Percentiles rank a stretch among this genome's conserved stretches.
phyloP scores from a whole-genome alignment of 2,329 filamentous ascomycete species.

The Xylariaceae sp. region DNA sequence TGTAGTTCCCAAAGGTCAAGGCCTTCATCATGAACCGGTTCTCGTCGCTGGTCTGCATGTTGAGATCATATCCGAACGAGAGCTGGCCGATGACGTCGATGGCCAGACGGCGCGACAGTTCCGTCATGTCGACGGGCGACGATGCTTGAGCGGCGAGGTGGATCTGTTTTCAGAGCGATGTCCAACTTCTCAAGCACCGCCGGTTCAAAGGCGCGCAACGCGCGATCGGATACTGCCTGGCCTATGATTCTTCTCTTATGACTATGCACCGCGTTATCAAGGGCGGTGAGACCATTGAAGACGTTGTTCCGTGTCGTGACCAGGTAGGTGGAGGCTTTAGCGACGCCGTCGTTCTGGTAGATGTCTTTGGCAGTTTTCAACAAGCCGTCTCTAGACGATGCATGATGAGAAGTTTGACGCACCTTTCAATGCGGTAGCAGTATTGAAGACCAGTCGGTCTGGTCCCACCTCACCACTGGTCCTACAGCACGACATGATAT shows the following conservation, averaged over 20 bases:
- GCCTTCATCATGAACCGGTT: slow-evolving; percentile 5
- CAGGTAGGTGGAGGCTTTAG: slow-evolving; percentile 4
- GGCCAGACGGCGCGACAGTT: too few relatives aligned
- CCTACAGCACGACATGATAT: slow-evolving; percentile 5
- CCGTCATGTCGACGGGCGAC: too few relatives aligned
- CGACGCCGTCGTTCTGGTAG: slow-evolving; percentile 8
- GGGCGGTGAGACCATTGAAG: slow-evolving; percentile 6
- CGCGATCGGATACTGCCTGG: slow-evolving; percentile 3
- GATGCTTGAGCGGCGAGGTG: slow-evolving; percentile 1
- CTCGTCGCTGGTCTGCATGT: slow-evolving; percentile 3
- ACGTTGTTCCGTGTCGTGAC: slow-evolving; percentile 2
- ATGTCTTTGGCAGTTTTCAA: slow-evolving; percentile 6
- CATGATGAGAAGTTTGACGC: background rate
- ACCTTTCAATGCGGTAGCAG: slow-evolving; percentile 4
- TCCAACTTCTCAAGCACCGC: slow-evolving; percentile 3
- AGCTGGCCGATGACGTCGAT: slow-evolving; percentile 6
- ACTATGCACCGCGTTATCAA: slow-evolving; percentile 4
- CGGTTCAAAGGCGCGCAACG: slow-evolving; percentile 5
- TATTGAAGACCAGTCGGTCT: slow-evolving; percentile 7
- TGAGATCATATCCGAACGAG: slow-evolving; percentile 5
- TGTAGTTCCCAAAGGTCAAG: slow-evolving; percentile 2
- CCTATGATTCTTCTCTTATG: slow-evolving; percentile 4
- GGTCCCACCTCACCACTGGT: too few relatives aligned
- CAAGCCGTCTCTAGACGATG: background rate
- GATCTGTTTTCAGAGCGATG: background rate